phyloP scores from a whole-genome alignment of 2,329 filamentous ascomycete genomes.

The Verticillium klebahnii region DNA sequence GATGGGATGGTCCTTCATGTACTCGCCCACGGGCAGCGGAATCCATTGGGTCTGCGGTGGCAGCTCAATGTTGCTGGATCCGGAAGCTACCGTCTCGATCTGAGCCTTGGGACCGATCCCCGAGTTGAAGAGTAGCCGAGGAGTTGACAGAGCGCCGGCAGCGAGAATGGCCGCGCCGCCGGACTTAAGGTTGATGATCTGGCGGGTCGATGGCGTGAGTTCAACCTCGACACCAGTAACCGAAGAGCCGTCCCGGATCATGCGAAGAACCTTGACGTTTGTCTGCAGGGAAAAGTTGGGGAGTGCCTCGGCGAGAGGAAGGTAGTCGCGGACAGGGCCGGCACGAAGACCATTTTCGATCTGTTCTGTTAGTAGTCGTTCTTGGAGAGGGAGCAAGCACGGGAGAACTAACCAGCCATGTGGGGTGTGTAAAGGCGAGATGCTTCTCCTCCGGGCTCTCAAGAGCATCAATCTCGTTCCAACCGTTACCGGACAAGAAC shows the following conservation, averaged over 20 bases:
- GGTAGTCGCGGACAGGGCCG: constrained; percentile 26
- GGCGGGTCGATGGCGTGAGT: constrained; percentile 4
- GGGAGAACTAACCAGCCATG: constrained; percentile 7
- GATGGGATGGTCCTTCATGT: constrained; percentile 28
- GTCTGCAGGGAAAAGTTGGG: constrained; percentile 30
- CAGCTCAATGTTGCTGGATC: constrained; percentile 23
- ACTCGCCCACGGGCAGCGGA: constrained; percentile 36
- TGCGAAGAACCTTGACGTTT: constrained; percentile 14
- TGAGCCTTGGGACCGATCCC: constrained; percentile 48
- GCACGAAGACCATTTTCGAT: constrained; percentile 13
- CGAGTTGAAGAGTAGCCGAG: constrained; percentile 52
- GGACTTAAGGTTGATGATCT: constrained; percentile 13
- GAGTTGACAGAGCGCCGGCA: constrained; percentile 47
- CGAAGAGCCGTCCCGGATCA: constrained; percentile 19
- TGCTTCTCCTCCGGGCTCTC: constrained; percentile 13
- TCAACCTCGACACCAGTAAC: constrained; percentile 26
- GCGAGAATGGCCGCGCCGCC: constrained; percentile 25
- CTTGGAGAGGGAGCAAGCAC: background rate
- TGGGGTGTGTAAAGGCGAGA: constrained; percentile 12
- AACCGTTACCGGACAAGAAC: constrained; percentile 13
- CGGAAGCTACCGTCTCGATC: constrained; percentile 38
- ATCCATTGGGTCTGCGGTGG: constrained; percentile 18
- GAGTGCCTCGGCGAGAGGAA: constrained; percentile 25
- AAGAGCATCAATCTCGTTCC: constrained; percentile 10
- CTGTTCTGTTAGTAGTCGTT: background rate